These are phyloP conservation scores for Phytophthora vignae DNA, from an alignment of 352 stramenopile genomes.

Conservation along the genomic window DNA sequence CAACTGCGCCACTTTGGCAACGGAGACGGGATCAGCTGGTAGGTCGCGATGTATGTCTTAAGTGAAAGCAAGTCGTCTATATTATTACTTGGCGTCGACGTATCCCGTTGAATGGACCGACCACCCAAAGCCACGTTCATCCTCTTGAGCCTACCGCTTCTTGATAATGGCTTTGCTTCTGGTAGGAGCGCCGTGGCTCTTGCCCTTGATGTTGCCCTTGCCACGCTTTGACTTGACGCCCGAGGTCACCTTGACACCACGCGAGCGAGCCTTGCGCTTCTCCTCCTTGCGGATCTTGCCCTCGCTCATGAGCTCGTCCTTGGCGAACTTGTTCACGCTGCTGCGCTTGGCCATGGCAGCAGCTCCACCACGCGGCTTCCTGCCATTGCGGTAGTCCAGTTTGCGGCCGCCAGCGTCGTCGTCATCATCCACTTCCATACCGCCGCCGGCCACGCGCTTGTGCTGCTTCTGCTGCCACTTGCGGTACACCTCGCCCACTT, in stretches of 20 bases:
- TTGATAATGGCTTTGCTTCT: slow-evolving; percentile 87
- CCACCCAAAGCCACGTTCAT: slow-evolving; percentile 12
- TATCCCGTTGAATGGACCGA: slow-evolving; percentile 1
- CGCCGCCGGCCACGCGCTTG: slow-evolving; percentile 81
- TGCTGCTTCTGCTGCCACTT: slow-evolving; percentile 94
- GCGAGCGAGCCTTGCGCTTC: slow-evolving; percentile 83
- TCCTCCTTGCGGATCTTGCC: slow-evolving; percentile 88
- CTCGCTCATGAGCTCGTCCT: slow-evolving; percentile 82
- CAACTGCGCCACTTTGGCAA: slow-evolving; percentile 67
- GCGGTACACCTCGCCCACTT: slow-evolving; percentile 93
- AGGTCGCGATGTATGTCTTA: slow-evolving; percentile 10
- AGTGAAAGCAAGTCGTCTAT: slow-evolving; percentile 39
- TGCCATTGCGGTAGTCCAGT: slow-evolving; percentile 83
- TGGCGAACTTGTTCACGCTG: slow-evolving; percentile 80
- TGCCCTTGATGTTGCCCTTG: slow-evolving; percentile 80
- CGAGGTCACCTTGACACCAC: slow-evolving; percentile 70
- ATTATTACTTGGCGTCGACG: slow-evolving; percentile 41
- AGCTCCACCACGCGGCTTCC: slow-evolving; percentile 60
- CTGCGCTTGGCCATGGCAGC: slow-evolving; percentile 41
- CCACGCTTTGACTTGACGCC: slow-evolving; percentile 59
- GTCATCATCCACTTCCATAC: slow-evolving; percentile 72
- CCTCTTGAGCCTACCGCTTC: slow-evolving; percentile 41
- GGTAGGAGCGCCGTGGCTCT: slow-evolving; percentile 82
- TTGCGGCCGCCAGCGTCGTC: slow-evolving; percentile 53
- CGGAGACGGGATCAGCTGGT: slow-evolving; percentile 66